Conservation (phyloP, 441 rosid species). For the Cnidoscolus chayamansa region DNA sequence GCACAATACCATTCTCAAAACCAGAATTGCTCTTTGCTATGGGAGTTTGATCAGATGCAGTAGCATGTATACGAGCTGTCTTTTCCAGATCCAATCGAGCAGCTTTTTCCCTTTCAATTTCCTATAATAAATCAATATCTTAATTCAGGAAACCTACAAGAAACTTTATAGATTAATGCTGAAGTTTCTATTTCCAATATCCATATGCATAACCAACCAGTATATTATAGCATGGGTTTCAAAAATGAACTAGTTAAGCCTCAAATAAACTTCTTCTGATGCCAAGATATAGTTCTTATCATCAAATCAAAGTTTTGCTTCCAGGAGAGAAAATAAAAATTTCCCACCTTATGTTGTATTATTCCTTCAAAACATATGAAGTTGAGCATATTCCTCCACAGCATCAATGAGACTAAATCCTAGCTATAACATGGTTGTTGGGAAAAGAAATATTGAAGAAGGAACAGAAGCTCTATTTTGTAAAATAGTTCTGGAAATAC, state of each 20-base stretch:
- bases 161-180: neutral
- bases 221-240: neutral
- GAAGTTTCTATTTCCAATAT: neutral
- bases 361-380: neutral
- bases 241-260: neutral
- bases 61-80: slow-evolving; percentile 43
- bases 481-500: slow-evolving; percentile 14
- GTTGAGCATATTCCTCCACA: slow-evolving; percentile 3
- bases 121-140: slow-evolving; percentile 46
- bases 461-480: neutral
- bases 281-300: neutral
- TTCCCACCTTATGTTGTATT: neutral
- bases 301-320: neutral
- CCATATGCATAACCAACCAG: neutral
- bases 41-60: slow-evolving; percentile 56
- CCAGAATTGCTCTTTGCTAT: slow-evolving; percentile 54
- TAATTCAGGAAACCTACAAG: slow-evolving; percentile 16
- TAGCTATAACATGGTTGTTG: neutral
- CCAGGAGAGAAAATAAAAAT: neutral
- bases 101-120: slow-evolving; percentile 81
- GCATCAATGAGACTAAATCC: neutral
- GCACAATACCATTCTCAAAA: slow-evolving; percentile 63
- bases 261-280: slow-evolving; percentile 11
- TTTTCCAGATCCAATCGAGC: slow-evolving; percentile 81
- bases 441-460: slow-evolving; percentile 8